Evolutionary conservation across 345 rosid genomes (phyloP), one percentile per base, ranked within the genome.

Genomic region (Populus pruinosa): DNA sequence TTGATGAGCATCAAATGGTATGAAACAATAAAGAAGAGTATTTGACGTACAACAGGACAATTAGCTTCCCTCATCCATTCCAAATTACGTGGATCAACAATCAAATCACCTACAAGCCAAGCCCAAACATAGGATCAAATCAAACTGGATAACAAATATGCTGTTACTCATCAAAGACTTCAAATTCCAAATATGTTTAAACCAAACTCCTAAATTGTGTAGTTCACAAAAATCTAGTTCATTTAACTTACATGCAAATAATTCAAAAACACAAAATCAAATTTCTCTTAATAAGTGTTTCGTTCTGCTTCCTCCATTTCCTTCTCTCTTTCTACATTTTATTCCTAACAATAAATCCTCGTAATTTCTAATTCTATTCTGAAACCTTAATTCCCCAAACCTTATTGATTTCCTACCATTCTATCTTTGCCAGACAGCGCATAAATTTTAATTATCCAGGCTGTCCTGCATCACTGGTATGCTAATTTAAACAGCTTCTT

Each of bases 11-110:
- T 16, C 64, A 71, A 25, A 56, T 6, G 43, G 38, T 25, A 29
- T 0, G 71, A 59, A 38, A 21, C 41, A 68, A 82, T 41, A 47
- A 13, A 10, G 73, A 69, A 62, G 70, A 68, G 70, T 47, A 69
- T 16, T 79, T 75, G 41, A 85, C 99, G 87, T 88, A 93, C 98
- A 77, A 96, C 93, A 75, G 99, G 99, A 76, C 99, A 96, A 82
- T 88, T 90, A 29, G 96, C 91, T 85, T 96, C 96, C 82, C 99
- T 90, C 88, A 96, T 82, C 99, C 98, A 93, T 82, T 96, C 99
- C 8, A 96, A 85, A 79, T 93, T 93, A 67, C 98, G 90, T 50
- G 99, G 98, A 85, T 95, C 99, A 36, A 93, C 97, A 77, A 93
- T 88, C 87, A 93, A 84, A 88, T 95, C 99, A 89, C 91, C 98